Evolutionary conservation across 495 filamentous ascomycete species (phyloP).

Genomic region (Aspergillus conjunctus): DNA sequence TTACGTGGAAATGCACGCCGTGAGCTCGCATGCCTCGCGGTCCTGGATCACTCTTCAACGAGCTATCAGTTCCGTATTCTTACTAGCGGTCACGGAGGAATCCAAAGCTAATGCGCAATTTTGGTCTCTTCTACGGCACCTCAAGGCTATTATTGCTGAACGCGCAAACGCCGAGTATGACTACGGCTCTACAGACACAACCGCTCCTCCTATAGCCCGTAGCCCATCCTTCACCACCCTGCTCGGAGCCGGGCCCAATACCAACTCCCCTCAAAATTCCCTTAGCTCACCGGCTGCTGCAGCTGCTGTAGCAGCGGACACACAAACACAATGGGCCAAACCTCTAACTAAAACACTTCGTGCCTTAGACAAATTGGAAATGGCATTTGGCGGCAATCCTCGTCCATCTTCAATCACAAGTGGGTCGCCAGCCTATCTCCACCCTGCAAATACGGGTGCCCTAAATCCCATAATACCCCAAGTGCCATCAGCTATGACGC

Average conservation of each 20-base stretch:
- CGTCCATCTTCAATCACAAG: constrained; percentile 13
- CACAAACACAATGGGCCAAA: constrained; percentile 51
- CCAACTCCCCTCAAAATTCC: constrained; percentile 27
- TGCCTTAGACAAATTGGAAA: constrained; percentile 48
- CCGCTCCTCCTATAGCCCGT: constrained; percentile 16
- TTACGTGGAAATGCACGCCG: constrained; percentile 49
- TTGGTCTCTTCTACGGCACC: constrained; percentile 42
- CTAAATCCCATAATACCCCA: constrained; percentile 23
- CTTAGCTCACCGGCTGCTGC: constrained; percentile 21
- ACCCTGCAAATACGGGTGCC: constrained; percentile 13
- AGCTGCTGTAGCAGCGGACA: constrained; percentile 33
- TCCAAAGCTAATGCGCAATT: constrained; percentile 42
- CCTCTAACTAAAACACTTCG: constrained; percentile 49
- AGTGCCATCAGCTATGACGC: constrained; percentile 36
- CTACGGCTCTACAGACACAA: constrained; percentile 19
- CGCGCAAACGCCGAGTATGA: constrained; percentile 44
- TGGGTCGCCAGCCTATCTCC: constrained; percentile 24
- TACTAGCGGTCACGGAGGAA: constrained; percentile 50
- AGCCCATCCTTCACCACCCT: constrained; percentile 34
- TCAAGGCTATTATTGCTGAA: constrained; percentile 49
- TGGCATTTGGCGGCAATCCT: constrained; percentile 38
- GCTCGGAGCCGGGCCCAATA: constrained; percentile 31
- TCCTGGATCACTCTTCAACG: constrained; percentile 53
- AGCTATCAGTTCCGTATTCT: constrained; percentile 51
- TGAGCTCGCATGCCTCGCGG: constrained; percentile 46